Base-by-base conservation (phyloP, 306 rosid species). In the Pterocarpus macrocarpus region DNA sequence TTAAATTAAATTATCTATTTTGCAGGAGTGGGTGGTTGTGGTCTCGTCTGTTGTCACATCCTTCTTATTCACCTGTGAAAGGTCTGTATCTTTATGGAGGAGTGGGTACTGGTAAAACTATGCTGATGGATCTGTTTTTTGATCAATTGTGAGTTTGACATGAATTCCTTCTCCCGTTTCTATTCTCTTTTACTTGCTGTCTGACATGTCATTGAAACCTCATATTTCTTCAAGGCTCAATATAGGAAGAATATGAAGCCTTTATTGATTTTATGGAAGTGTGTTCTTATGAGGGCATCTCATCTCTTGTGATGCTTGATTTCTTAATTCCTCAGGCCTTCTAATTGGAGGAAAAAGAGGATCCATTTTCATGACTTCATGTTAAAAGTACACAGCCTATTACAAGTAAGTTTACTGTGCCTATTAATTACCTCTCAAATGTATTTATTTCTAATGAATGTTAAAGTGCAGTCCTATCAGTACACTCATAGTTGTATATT, bases 41-140 rank as follows among this genome's bases (percentile, higher is more conserved):
- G 99, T 93, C 98, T 86, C 98, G 98, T 69, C 87, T 93, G 77
- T 84, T 95, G 61, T 93, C 92, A 50, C 98, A 91, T 45, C 88
- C 97, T 77, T 91, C 94, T 14, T 73, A 86, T 47, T 78, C 99
- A 38, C 94, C 97, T 17, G 98, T 95, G 55, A 92, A 85, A 81
- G 99, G 99, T 81, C 84, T 95, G 75, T 95, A 95, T 89, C 94
- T 95, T 22, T 95, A 88, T 77, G 99, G 99, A 80, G 99, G 99
- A 70, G 99, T 95, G 53, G 99, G 99, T 69, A 95, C 99, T 0
- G 99, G 99, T 69, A 95, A 95, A 89, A 95, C 99, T 79, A 95
- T 95, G 99, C 84, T 95, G 87, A 95, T 95, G 99, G 99, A 95
- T 85, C 87, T 95, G 83, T 95, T 95, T 86, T 95, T 77, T 38